Evolutionary conservation across 2,329 filamentous ascomycete species (phyloP), one percentile per base, ranked within the genome.

Genomic region (Apiospora marii): DNA sequence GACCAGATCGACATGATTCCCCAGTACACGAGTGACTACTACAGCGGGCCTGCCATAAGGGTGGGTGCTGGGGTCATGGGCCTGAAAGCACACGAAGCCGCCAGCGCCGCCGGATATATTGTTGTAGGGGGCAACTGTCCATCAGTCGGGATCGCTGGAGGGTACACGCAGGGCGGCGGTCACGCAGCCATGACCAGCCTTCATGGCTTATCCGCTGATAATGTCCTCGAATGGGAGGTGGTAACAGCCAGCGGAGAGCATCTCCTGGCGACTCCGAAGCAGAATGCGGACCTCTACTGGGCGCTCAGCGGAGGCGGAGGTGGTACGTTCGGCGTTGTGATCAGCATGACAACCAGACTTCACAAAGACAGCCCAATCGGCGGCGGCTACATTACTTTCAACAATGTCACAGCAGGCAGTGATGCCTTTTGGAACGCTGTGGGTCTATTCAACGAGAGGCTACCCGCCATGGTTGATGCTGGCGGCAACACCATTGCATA

Each of bases 271-370:
- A 86, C 83, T 13, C 82, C 81, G 0, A 78, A 77, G 0, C 74
- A 86, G 51, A 88, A 92, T 74, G 72, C 82, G 0, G 90, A 92
- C 71, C 82, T 92, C 1, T 92, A 89, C 82, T 93, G 90, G 90
- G 91, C 90, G 1, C 80, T 92, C 1, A 83, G 84, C 69, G 89
- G 90, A 8, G 89, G 90, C 0, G 90, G 90, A 2, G 87, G 85
- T 8, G 88, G 89, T 22, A 91, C 85, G 44, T 92, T 87, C 75
- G 90, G 84, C 3, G 82, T 92, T 3, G 88, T 91, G 2, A 79
- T 85, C 14, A 87, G 86, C 6, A 83, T 91, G 78, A 91, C 87
- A 0, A 81, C 86, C 64, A 87, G 86, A 73, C 85, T 86, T 1
- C 83, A 89, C 77, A 80, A 83, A 0, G 84, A 86, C 78, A 46